Evolutionary conservation across 164 flowering plant genomes (phyloP).

Genomic region (Sedum album): DNA sequence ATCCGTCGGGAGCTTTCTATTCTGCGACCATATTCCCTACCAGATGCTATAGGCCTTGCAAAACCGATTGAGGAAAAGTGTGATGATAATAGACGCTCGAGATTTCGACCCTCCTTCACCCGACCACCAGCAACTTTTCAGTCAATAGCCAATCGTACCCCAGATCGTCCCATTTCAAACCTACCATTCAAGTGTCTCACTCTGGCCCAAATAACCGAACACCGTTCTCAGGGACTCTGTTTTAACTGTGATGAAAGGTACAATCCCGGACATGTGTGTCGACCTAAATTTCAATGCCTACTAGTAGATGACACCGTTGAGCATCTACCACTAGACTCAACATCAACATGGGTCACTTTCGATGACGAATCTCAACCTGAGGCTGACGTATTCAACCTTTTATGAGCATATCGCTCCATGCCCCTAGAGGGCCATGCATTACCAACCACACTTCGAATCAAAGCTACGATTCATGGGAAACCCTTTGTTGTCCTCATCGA

Average conservation of each 20-base stretch:
- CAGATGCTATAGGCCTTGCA: not conserved
- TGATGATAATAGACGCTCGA: not conserved
- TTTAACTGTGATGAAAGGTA: not conserved
- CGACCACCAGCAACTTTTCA: too few species aligned
- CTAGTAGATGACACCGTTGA: not conserved
- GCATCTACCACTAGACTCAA: too few species aligned
- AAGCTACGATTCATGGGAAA: not conserved
- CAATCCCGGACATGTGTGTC: not conserved
- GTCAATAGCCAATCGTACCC: too few species aligned
- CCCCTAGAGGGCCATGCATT: not conserved
- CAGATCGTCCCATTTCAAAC: too few species aligned
- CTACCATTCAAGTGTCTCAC: not conserved
- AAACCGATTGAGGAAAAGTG: not conserved
- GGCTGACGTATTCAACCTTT: not conserved
- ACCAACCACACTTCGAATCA: not conserved
- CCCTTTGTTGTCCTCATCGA: not conserved
- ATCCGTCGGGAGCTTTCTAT: not conserved
- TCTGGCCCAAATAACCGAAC: not conserved
- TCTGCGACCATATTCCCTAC: not conserved
- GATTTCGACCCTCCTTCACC: too few species aligned
- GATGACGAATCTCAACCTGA: not conserved
- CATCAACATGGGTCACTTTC: too few species aligned
- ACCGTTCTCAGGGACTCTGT: not conserved
- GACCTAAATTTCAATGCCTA: not conserved
- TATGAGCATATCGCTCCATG: too few species aligned